phyloP scores from a whole-genome alignment of 345 rosid genomes.

The Lagerstroemia speciosa region DNA sequence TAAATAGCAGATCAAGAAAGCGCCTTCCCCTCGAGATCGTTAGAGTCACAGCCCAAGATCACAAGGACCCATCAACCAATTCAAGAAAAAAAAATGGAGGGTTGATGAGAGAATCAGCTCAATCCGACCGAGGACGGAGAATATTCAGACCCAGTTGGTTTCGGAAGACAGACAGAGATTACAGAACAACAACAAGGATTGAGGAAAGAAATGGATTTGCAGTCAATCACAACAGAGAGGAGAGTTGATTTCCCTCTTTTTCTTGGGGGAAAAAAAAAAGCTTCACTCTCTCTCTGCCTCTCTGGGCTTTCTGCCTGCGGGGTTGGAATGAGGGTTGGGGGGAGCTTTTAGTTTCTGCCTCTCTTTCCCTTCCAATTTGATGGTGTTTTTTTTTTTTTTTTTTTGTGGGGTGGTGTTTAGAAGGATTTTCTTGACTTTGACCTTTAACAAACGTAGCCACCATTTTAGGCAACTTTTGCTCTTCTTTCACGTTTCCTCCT shows the following conservation, averaged over 20 bases:
- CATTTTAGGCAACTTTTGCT: constrained; percentile 36
- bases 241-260: not conserved
- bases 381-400: not conserved
- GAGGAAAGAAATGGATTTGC: not conserved
- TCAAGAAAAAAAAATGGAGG: not conserved
- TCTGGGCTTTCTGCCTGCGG: not conserved
- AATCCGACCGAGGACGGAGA: not conserved
- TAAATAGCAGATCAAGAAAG: not conserved
- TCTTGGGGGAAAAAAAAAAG: not conserved
- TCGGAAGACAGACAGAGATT: not conserved
- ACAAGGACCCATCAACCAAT: constrained; percentile 4
- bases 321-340: not conserved
- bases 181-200: not conserved
- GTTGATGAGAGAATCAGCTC: not conserved
- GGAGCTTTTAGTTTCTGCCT: constrained; percentile 3
- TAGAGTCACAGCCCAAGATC: constrained; percentile 4
- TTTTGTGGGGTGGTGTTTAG: constrained; percentile 9
- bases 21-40: not conserved
- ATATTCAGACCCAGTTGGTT: not conserved
- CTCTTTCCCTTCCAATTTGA: constrained; percentile 13
- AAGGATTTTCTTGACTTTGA: constrained; percentile 47
- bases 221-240: constrained; percentile 10
- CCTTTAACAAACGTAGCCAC: constrained; percentile 29
- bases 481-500: constrained; percentile 10
- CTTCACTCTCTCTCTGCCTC: not conserved